Evolutionary conservation across 2,329 filamentous ascomycete species (phyloP).

Genomic region (Arthrocladium fulminans): DNA sequence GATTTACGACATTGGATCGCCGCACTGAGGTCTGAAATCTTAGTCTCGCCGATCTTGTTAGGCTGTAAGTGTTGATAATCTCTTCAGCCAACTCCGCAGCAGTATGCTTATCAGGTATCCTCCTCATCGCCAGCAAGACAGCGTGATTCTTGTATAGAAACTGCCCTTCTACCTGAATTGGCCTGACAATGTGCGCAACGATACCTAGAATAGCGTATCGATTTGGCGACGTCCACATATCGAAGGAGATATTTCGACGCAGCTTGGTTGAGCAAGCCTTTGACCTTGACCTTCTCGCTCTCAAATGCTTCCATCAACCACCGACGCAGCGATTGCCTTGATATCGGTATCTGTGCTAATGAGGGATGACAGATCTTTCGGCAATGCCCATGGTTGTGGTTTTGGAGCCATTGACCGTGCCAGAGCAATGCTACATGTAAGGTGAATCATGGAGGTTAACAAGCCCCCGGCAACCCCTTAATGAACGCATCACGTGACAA

Average conservation of each 20-base stretch:
- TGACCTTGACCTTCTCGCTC: neutral
- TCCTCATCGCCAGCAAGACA: neutral
- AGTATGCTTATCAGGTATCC: neutral
- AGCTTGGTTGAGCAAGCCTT: neutral
- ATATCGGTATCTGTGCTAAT: too few relatives aligned
- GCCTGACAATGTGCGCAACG: neutral
- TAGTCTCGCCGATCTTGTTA: too few relatives aligned
- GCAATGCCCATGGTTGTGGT: too few relatives aligned
- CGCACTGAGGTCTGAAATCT: too few relatives aligned
- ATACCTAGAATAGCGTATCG: neutral
- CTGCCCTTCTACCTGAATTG: neutral
- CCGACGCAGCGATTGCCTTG: neutral
- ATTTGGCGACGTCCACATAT: slow-evolving; percentile 1
- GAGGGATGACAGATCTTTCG: too few relatives aligned
- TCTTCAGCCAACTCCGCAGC: neutral
- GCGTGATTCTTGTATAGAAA: neutral
- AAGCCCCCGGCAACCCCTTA: too few relatives aligned
- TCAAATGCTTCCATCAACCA: neutral
- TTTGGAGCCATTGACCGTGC: too few relatives aligned
- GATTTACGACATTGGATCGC: too few relatives aligned
- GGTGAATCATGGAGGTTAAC: too few relatives aligned
- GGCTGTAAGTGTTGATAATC: slow-evolving; percentile 3
- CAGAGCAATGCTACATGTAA: too few relatives aligned
- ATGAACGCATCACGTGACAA: too few relatives aligned
- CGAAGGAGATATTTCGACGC: neutral